phyloP scores from a whole-genome alignment of 2,329 filamentous ascomycete species.

The Chaetothyriales sp. region DNA sequence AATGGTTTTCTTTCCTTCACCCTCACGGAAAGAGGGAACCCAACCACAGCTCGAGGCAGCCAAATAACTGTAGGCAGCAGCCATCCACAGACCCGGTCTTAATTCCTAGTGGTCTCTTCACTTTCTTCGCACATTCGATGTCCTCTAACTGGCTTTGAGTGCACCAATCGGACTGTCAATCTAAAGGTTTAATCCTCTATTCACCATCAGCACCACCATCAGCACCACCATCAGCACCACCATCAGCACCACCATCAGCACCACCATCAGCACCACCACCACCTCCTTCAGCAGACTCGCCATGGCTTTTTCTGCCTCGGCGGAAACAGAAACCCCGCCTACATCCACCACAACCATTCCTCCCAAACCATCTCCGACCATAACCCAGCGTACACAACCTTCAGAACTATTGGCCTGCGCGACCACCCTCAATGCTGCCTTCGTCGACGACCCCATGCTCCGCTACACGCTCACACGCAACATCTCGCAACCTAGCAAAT shows the following conservation, averaged over 20 bases:
- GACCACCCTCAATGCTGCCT: not conserved
- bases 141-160: not conserved
- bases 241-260: not conserved
- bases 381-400: not conserved
- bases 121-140: not conserved
- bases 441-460: conserved; percentile 3
- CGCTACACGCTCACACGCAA: not conserved
- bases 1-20: no score
- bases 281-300: no score
- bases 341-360: no score
- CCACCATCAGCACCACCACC: not conserved
- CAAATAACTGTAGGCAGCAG: not conserved
- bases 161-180: no score
- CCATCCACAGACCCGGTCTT: not conserved
- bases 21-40: no score
- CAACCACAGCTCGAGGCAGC: not conserved
- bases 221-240: not conserved
- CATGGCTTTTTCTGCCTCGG: not conserved
- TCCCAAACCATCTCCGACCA: not conserved
- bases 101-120: not conserved
- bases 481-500: not conserved
- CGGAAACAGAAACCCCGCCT: no score
- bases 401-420: not conserved
- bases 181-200: no score
- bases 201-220: no score